Evolutionary conservation across 768 basidiomycete genomes (phyloP).

Genomic region (Lentinula guzmanii): DNA sequence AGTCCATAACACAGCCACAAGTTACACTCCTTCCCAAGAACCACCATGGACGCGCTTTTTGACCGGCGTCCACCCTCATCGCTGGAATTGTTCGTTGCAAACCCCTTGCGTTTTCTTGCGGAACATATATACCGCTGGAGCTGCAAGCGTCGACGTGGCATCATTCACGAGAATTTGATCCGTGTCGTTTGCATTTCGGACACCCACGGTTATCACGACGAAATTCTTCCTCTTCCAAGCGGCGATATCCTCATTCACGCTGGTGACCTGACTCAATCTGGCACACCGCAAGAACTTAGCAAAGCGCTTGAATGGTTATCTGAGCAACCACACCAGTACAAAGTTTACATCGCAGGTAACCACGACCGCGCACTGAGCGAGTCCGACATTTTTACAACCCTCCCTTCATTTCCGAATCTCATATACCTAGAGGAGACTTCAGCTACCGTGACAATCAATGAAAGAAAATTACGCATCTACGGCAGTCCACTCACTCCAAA

Average conservation of each 20-base stretch:
- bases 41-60: too few relatives aligned
- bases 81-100: neutral
- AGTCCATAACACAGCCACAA: too few relatives aligned
- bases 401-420: neutral
- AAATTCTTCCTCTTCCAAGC: slow-evolving; percentile 21
- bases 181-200: slow-evolving; percentile 33
- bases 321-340: slow-evolving; percentile 28
- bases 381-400: neutral
- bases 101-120: neutral
- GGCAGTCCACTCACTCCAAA: too few relatives aligned
- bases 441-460: too few relatives aligned
- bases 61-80: neutral
- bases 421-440: too few relatives aligned
- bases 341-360: slow-evolving; percentile 38
- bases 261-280: slow-evolving; percentile 21
- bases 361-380: slow-evolving; percentile 21
- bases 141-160: neutral
- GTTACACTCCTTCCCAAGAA: too few relatives aligned
- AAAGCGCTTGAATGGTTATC: slow-evolving; percentile 23
- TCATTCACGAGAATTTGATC: slow-evolving; percentile 5
- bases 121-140: neutral
- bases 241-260: slow-evolving; percentile 37
- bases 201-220: slow-evolving; percentile 26
- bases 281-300: slow-evolving; percentile 24
- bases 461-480: too few relatives aligned